Base-by-base conservation (phyloP, 768 basidiomycete genomes). In the Kondoa subrosea region DNA sequence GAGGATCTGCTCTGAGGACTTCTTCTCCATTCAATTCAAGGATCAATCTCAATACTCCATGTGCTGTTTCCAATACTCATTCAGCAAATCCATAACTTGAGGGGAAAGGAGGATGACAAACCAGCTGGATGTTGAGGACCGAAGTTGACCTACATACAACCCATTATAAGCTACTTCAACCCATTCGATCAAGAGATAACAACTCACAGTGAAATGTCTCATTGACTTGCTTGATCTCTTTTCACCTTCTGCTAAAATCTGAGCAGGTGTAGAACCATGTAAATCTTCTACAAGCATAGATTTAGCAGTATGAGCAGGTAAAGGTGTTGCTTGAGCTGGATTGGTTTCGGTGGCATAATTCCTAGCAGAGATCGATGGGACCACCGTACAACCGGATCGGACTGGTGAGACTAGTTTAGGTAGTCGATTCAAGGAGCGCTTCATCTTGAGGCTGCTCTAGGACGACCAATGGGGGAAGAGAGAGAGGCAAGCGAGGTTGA, bases 31-130 rank as follows among this genome's bases (percentile, higher is more conserved):
- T 56, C 21, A 99, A 80, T 78, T 99, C 95, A 66, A 99, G 79
- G 76, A 99, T 99, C 81, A 99, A 83, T 68, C 95, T 87, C 56
- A 99, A 83, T 78, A 99, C 95, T 76, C 95, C 95, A 77, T 99
- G 95, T 17, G 95, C 95, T 66, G 95, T 95, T 66, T 87, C 72
- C 62, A 26, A 32, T 58, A 56, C 56, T 15, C 56, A 15, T 25
- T 56, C 56, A 56, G 56, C 56, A 15, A 56, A 15, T 56, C 15
- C 56, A 25, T 25, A 56, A 25, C 15, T 15, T 25, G 15, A 25
- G 15, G 15, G 25, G 56, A 56, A 25, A 56, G 56, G 56, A 15
- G 15, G 25, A 25, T 25, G 25, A 56, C 56, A 25, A 56, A 56
- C 56, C 56, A 15, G 25, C n/a, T 26, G 58, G n/a, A 26, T 25